Conservation (phyloP, 2,329 filamentous ascomycete genomes). For the Periconia sp. region DNA sequence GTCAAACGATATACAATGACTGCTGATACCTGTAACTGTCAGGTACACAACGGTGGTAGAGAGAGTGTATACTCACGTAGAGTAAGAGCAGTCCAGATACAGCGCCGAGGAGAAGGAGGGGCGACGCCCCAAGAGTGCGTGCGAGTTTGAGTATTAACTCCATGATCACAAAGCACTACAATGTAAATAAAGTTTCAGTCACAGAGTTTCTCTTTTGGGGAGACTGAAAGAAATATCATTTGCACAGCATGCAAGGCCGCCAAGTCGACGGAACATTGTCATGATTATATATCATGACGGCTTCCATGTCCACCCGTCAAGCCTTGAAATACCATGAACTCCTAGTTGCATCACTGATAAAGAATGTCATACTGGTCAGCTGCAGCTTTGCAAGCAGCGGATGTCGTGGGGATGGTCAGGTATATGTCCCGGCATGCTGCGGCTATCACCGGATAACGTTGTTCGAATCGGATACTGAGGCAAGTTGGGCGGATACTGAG, state of each 20-base stretch:
- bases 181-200: background rate
- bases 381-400: conserved; percentile 8
- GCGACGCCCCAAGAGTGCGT: conserved; percentile 22
- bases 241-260: too few species aligned
- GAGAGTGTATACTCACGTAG: conserved; percentile 21
- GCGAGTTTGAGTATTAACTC: conserved; percentile 15
- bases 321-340: conserved; percentile 26
- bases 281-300: conserved; percentile 15
- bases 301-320: conserved; percentile 28
- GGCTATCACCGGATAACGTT: conserved; percentile 26
- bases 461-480: conserved; percentile 20
- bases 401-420: conserved; percentile 6
- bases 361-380: conserved; percentile 9
- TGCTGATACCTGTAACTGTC: conserved; percentile 18
- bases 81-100: conserved; percentile 24
- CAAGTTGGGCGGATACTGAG: conserved; percentile 18
- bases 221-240: too few species aligned
- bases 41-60: background rate
- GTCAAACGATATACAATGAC: conserved; percentile 43
- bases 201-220: too few species aligned
- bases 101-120: conserved; percentile 26
- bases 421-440: conserved; percentile 25
- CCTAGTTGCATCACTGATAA: background rate
- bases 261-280: background rate
- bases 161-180: conserved; percentile 13